Base-by-base conservation (phyloP, 352 stramenopile species). In the Phytophthora brassicae region DNA sequence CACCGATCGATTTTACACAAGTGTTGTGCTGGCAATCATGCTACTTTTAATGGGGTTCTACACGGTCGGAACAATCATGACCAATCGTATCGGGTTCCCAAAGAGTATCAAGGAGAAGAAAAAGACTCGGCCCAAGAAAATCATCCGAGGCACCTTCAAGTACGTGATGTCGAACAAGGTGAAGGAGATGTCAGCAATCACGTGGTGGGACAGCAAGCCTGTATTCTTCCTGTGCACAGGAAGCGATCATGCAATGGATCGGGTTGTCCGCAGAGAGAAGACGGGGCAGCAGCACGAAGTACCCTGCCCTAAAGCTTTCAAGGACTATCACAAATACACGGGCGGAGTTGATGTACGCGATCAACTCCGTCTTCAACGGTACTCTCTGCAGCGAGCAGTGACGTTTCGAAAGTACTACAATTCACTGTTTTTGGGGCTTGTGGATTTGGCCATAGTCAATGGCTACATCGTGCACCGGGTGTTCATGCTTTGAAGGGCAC, bases 1-100 rank as follows among this genome's bases (percentile, higher is more conserved):
- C 5, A 61, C n/a, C 1, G 43, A 55, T 33, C 54, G 54, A 23
- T 62, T 55, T 44, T 62, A 62, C 17, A 55, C 54, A 16, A 43
- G n/a, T 35, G 43, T 62, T 2, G 33, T 23, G 1, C 44, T 62
- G 3, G 54, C 43, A 1, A 48, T 62, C 17, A 22, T 54, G 23
- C 44, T 54, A 13, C 24, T 54, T 8, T 5, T 54, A 44, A 50
- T 62, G 43, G 54, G 54, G 5, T 62, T 55, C 14, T 54, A 49
- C 31, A 61, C 33, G 1, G n/a, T 61, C 6, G 53, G 42, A n/a
- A 41, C 42, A 2, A 53, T 60, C 41, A 46, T 46, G 54, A 61
- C 43, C 11, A 54, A 61, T 24, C 31, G 43, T 0, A 54, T 54
- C 12, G 43, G 31, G 3, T 54, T 38, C 14, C 31, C 43, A 0